Percentiles rank a stretch among this genome's conserved stretches.
Conservation (phyloP, 129 eudicot genomes). For the Deinandra increscens region DNA sequence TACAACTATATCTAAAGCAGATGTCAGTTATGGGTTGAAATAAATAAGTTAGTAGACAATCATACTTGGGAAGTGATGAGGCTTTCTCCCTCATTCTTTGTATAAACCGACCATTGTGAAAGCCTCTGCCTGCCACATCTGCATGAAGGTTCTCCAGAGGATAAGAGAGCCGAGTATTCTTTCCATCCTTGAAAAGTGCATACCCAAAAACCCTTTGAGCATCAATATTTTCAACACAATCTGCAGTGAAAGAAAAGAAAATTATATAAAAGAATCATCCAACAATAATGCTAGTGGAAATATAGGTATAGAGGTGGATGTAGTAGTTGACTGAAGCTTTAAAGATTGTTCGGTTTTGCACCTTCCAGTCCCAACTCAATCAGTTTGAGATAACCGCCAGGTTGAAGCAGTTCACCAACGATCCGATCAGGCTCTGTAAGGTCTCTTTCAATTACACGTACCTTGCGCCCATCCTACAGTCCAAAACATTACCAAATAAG, state of each 20-base stretch:
- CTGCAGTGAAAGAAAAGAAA: slow-evolving; percentile 28
- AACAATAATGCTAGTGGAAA: slow-evolving; percentile 1
- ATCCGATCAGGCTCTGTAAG: slow-evolving; percentile 74
- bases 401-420: slow-evolving; percentile 83
- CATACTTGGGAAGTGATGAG: slow-evolving; percentile 73
- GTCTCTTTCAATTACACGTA: slow-evolving; percentile 71
- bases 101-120: slow-evolving; percentile 82
- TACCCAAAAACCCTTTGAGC: slow-evolving; percentile 85
- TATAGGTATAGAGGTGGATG: slow-evolving; percentile 8
- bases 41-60: not conserved
- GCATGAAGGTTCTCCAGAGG: slow-evolving; percentile 75
- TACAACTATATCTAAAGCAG: not conserved
- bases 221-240: slow-evolving; percentile 81
- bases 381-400: slow-evolving; percentile 79
- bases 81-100: slow-evolving; percentile 84
- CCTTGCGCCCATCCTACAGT: slow-evolving; percentile 69
- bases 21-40: not conserved
- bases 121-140: slow-evolving; percentile 84
- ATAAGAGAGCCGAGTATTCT: slow-evolving; percentile 59
- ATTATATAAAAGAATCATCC: slow-evolving; percentile 13
- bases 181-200: slow-evolving; percentile 85
- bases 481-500: slow-evolving; percentile 17
- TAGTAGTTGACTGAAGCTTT: not conserved
- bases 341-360: slow-evolving; percentile 16
- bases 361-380: slow-evolving; percentile 70